Evolutionary conservation across 768 basidiomycete species (phyloP).

Genomic region (Leccinum disarticulatum): DNA sequence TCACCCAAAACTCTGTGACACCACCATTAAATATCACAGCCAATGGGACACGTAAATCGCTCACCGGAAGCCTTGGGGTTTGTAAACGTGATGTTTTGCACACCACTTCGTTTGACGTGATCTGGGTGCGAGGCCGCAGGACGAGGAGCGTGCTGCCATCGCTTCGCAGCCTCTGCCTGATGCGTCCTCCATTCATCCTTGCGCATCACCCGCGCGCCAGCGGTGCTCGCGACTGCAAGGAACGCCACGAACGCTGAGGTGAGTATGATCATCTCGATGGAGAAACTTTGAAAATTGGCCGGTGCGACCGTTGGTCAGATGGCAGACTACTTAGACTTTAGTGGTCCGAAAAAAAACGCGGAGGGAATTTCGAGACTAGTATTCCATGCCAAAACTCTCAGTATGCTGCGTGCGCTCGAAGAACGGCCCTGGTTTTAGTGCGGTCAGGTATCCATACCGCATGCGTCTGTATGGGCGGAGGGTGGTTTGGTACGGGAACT

Average conservation of each 20-base stretch:
- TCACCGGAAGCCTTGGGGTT: constrained; percentile 64
- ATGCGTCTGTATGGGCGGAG: too few relatives aligned
- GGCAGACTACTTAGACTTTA: too few relatives aligned
- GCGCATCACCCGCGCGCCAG: constrained; percentile 24
- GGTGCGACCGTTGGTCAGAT: not conserved
- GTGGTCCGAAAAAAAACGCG: not conserved
- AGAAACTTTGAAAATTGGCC: not conserved
- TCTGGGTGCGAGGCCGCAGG: not conserved
- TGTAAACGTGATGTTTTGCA: constrained; percentile 70
- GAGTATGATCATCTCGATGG: constrained; percentile 16
- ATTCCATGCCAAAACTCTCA: not conserved
- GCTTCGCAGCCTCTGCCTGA: constrained; percentile 46
- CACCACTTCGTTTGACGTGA: constrained; percentile 10
- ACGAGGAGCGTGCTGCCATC: constrained; percentile 26
- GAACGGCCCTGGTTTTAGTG: not conserved
- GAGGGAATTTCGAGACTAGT: not conserved
- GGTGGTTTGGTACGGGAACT: too few relatives aligned
- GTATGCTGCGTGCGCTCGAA: not conserved
- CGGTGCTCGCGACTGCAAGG: constrained; percentile 6
- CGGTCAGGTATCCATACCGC: not conserved
- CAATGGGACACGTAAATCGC: not conserved
- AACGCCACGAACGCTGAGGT: constrained; percentile 5
- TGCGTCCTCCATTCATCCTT: constrained; percentile 45
- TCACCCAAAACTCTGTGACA: constrained; percentile 62
- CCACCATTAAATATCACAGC: not conserved